These are phyloP conservation scores for Amaranthus hypochondriacus DNA, from an alignment of 148 eudicot species.

Conservation along the genomic window DNA sequence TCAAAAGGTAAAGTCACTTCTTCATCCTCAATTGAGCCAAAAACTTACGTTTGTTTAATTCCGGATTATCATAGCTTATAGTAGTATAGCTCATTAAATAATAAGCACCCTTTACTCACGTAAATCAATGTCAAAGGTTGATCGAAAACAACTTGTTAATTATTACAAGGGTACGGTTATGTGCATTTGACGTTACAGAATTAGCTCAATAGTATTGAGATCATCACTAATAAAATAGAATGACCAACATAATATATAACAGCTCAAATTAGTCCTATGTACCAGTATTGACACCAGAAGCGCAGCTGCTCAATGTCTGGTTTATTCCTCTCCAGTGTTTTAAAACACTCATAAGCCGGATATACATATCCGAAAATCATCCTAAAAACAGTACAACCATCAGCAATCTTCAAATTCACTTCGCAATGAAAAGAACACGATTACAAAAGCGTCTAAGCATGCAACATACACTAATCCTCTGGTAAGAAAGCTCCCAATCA, in stretches of 20 bases:
- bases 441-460: neutral
- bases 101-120: too few species aligned
- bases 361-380: constrained; percentile 87
- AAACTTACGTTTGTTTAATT: too few species aligned
- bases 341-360: constrained; percentile 92
- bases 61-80: too few species aligned
- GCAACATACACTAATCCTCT: constrained; percentile 79
- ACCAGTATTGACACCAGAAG: constrained; percentile 99
- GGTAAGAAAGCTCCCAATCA: constrained; percentile 85
- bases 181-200: too few species aligned
- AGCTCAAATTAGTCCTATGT: constrained; percentile 10
- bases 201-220: too few species aligned
- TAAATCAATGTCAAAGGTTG: too few species aligned
- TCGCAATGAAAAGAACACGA: neutral
- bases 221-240: neutral
- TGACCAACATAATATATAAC: neutral
- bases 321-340: constrained; percentile 81
- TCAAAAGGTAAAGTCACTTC: too few species aligned
- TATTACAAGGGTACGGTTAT: too few species aligned
- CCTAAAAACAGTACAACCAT: constrained; percentile 40
- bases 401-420: neutral
- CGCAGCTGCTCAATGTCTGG: constrained; percentile 88
- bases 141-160: too few species aligned
- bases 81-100: too few species aligned
- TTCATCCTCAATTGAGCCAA: too few species aligned